Evolutionary conservation across 2,329 filamentous ascomycete genomes (phyloP).

Genomic region (Scortechinia acanthostroma): DNA sequence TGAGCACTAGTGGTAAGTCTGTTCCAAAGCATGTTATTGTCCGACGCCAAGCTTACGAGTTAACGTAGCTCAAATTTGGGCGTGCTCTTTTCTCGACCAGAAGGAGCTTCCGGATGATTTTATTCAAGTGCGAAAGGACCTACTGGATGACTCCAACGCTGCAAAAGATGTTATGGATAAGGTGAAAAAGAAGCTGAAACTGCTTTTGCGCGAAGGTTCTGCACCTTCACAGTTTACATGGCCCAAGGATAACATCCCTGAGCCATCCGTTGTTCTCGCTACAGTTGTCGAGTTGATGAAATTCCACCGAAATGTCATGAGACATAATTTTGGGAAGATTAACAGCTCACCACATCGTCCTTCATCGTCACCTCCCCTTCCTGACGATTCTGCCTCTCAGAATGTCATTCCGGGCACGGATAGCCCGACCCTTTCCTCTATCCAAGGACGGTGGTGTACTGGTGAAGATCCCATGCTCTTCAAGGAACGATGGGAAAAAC

Average conservation of each 20-base stretch:
- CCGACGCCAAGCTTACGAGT: no score
- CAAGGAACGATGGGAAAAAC: slow-evolving; percentile 94
- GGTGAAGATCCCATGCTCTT: slow-evolving; percentile 92
- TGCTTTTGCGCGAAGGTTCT: slow-evolving; percentile 82
- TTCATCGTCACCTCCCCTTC: slow-evolving; percentile 11
- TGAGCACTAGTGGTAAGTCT: slow-evolving; percentile 68
- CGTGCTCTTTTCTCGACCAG: slow-evolving; percentile 77
- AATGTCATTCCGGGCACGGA: no score
- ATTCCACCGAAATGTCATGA: slow-evolving; percentile 91
- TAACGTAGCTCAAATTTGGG: slow-evolving; percentile 82
- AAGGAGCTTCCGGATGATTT: slow-evolving; percentile 80
- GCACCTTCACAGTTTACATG: slow-evolving; percentile 88
- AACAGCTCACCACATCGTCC: slow-evolving; percentile 34
- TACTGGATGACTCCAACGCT: slow-evolving; percentile 93
- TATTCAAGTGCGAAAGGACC: slow-evolving; percentile 85
- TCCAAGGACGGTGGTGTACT: slow-evolving; percentile 91
- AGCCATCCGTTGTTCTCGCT: slow-evolving; percentile 85
- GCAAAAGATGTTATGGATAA: slow-evolving; percentile 99
- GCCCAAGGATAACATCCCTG: slow-evolving; percentile 77
- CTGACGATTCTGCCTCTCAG: background rate
- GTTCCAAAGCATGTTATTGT: slow-evolving; percentile 9
- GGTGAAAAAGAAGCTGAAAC: slow-evolving; percentile 98
- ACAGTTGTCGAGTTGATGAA: slow-evolving; percentile 95
- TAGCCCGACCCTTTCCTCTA: slow-evolving; percentile 37
- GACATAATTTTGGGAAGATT: slow-evolving; percentile 81